Conservation (phyloP, 139 green algal genomes). For the Picochlorum costavermella region DNA sequence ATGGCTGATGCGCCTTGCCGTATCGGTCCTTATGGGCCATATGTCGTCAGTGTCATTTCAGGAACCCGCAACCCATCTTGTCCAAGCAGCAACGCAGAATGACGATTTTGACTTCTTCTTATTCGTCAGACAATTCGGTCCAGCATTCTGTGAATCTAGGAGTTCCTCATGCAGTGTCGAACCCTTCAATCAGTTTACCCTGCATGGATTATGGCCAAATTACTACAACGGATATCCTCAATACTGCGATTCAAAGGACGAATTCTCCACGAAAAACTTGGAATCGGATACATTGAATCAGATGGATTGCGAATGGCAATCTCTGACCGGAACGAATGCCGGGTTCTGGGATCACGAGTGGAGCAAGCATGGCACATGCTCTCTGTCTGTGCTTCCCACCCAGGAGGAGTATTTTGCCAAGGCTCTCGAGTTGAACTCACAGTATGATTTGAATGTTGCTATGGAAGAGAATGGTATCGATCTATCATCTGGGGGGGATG, state of each 20-base stretch:
- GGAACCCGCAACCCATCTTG: no score
- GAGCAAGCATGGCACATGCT: constrained; percentile 56
- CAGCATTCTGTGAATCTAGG: no score
- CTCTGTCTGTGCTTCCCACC: constrained; percentile 25
- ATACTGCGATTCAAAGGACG: constrained; percentile 37
- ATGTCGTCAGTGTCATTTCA: no score
- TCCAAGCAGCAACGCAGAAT: no score
- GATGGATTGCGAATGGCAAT: constrained; percentile 21
- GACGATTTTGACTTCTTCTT: no score
- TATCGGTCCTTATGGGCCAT: no score
- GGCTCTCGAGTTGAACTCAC: constrained; percentile 36
- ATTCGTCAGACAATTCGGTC: no score
- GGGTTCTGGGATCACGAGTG: constrained; percentile 54
- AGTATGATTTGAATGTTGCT: constrained; percentile 23
- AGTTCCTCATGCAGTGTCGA: background rate
- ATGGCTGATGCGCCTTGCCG: no score
- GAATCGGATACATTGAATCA: background rate
- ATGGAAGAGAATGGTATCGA: background rate
- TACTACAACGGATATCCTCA: constrained; percentile 47
- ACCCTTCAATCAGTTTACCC: constrained; percentile 40
- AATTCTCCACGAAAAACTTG: background rate
- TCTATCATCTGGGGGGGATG: background rate
- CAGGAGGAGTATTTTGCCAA: constrained; percentile 44
- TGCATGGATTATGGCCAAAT: constrained; percentile 72
- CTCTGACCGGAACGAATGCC: constrained; percentile 5